These are phyloP conservation scores for Erysimum cheiranthoides DNA, from an alignment of 345 rosid species.

Conservation along the genomic window DNA sequence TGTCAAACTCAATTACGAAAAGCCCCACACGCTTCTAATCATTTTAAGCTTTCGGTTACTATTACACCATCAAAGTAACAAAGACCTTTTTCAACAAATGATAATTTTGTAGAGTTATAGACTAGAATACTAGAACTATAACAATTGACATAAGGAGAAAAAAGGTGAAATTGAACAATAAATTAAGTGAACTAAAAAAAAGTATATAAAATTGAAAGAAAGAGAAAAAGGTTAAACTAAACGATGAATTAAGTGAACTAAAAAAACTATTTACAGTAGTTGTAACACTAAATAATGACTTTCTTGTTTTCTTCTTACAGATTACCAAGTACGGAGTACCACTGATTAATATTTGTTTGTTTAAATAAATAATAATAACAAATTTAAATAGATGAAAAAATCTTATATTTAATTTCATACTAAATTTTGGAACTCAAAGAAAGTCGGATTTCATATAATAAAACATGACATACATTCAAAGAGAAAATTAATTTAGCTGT, in stretches of 20 bases:
- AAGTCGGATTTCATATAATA: not conserved
- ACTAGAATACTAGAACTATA: conserved; percentile 2
- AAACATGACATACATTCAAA: not conserved
- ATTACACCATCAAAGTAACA: conserved; percentile 20
- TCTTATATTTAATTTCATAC: not conserved
- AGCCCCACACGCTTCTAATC: conserved; percentile 46
- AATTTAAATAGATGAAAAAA: not conserved
- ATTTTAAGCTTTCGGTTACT: conserved; percentile 36
- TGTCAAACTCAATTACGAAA: conserved; percentile 26
- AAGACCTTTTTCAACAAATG: conserved; percentile 15
- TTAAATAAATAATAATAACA: too few species aligned
- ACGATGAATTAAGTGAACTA: not conserved
- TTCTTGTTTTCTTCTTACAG: not conserved
- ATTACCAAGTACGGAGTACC: too few species aligned
- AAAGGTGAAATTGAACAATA: not conserved
- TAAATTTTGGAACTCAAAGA: not conserved
- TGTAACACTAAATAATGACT: not conserved
- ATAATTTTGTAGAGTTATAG: conserved; percentile 11
- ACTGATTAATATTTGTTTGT: too few species aligned
- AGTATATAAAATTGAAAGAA: not conserved
- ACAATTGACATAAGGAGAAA: not conserved
- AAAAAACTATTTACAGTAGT: not conserved
- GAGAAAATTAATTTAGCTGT: not conserved
- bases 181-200: not conserved
- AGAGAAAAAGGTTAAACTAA: not conserved